Evolutionary conservation across 1,284 basidiomycete genomes (phyloP), one percentile per base, ranked within the genome.

Genomic region (Pyrrhoderma noxium): DNA sequence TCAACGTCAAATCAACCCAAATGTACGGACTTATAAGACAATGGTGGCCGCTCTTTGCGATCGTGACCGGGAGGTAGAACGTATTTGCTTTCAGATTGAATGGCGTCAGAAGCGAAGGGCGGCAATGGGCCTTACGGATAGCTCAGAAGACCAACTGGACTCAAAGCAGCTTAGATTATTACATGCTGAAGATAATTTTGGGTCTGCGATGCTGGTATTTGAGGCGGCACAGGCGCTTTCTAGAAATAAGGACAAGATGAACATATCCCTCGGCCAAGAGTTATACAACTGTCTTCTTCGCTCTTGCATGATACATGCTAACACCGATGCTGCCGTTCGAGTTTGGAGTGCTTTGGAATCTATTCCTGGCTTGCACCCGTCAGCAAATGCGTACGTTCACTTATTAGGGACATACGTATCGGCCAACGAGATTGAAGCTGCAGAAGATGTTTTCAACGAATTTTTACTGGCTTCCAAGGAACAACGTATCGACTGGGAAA

Each of bases 141-240:
- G 11, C 9, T 37, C 35, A 11, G 11, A 37, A 37, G 35, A 9
- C 11, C 9, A 37, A 16, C 11, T 16, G 16, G 68, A 71, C 39
- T 58, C 66, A 37, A 57, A 59, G 22, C 70, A 72, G 19, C 70
- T 77, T 43, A 62, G 64, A 0, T 51, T 60, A 1, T 69, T 88
- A 11, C 68, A 70, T 21, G 61, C 70, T 40, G 90, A 93, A 65
- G 9, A 9, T 16, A 90, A 89, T 58, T 83, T 91, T 56, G 62
- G 67, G 0, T 77, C 80, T 0, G 89, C 89, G 0, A 69, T 90
- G 66, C 75, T 79, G 23, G 70, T 92, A 46, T 94, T 89, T 66
- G 75, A 84, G 41, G 77, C 79, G 0, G 71, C 76, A 45, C 69
- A 75, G 46, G 59, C 70, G 18, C 59, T 75, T 38, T 70, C 40